Percentiles rank a stretch among this genome's conserved stretches.
These are phyloP conservation scores for Angomonas ambiguus DNA, from an alignment of 208 protist species.

Conservation along the genomic window DNA sequence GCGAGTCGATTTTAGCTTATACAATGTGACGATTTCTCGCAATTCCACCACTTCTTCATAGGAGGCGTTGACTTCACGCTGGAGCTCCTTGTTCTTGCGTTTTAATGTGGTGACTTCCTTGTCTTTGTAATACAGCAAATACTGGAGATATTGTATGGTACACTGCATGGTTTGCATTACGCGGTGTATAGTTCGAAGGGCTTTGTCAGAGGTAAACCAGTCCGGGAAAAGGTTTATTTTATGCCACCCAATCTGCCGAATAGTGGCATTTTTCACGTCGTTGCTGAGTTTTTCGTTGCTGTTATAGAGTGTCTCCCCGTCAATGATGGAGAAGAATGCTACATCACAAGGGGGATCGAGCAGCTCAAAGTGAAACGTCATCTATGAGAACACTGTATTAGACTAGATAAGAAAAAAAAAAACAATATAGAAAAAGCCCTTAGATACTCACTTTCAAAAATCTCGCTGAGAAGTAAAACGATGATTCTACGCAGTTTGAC, in stretches of 20 bases:
- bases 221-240: conserved; percentile 35
- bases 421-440: neutral
- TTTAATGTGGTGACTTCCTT: conserved; percentile 17
- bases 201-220: conserved; percentile 56
- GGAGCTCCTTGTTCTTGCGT: conserved; percentile 6
- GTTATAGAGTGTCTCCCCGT: conserved; percentile 62
- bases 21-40: conserved; percentile 34
- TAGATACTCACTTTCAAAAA: neutral
- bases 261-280: conserved; percentile 48
- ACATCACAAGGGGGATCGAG: conserved; percentile 55
- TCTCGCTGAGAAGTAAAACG: neutral
- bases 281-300: conserved; percentile 20
- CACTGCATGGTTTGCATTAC: conserved; percentile 66
- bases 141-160: conserved; percentile 67
- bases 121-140: neutral
- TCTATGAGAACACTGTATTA: conserved; percentile 6
- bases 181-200: conserved; percentile 22
- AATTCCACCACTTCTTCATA: conserved; percentile 70
- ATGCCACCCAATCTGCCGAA: conserved; percentile 71
- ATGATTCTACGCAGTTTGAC: neutral
- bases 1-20: conserved; percentile 9
- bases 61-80: conserved; percentile 44
- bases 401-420: neutral
- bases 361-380: conserved; percentile 62
- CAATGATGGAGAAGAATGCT: conserved; percentile 62